Evolutionary conservation across 2,329 filamentous ascomycete species (phyloP).

Genomic region (Microsporum ferrugineum): DNA sequence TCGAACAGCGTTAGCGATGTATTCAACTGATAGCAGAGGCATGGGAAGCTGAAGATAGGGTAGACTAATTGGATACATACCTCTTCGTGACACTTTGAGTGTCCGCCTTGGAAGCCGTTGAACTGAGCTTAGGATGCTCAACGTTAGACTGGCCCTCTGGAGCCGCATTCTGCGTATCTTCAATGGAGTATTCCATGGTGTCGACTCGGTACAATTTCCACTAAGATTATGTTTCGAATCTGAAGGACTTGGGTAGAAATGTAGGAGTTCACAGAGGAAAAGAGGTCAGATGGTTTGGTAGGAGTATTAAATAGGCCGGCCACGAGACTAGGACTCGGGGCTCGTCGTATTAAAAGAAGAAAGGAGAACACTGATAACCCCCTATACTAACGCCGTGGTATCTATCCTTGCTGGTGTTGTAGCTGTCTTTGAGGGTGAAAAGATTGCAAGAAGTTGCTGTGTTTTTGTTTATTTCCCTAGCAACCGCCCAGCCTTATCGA

Average conservation of each 20-base stretch:
- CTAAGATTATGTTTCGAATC: not conserved
- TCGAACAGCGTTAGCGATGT: not conserved
- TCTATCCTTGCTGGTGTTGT: not conserved
- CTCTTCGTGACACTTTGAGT: constrained; percentile 67
- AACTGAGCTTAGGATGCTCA: constrained; percentile 50
- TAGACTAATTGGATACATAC: constrained; percentile 35
- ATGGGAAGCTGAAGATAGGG: not conserved
- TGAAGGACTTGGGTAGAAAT: not conserved
- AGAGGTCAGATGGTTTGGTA: not conserved
- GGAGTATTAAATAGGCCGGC: not conserved
- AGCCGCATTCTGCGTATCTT: constrained; percentile 57
- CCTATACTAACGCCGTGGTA: not conserved
- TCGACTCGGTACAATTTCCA: not conserved
- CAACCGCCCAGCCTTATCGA: not conserved
- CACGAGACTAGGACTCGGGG: not conserved
- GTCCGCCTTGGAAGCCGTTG: constrained; percentile 48
- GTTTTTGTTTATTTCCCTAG: constrained; percentile 2
- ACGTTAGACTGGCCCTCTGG: constrained; percentile 43
- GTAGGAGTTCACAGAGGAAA: too few relatives aligned
- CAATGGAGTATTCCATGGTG: constrained; percentile 44
- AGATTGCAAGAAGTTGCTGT: not conserved
- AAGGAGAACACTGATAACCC: not conserved
- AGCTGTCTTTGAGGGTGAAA: not conserved
- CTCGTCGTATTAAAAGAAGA: not conserved
- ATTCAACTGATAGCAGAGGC: too few relatives aligned